phyloP scores from a whole-genome alignment of 371 early-diverging fungal species.

The Mucor sp. region DNA sequence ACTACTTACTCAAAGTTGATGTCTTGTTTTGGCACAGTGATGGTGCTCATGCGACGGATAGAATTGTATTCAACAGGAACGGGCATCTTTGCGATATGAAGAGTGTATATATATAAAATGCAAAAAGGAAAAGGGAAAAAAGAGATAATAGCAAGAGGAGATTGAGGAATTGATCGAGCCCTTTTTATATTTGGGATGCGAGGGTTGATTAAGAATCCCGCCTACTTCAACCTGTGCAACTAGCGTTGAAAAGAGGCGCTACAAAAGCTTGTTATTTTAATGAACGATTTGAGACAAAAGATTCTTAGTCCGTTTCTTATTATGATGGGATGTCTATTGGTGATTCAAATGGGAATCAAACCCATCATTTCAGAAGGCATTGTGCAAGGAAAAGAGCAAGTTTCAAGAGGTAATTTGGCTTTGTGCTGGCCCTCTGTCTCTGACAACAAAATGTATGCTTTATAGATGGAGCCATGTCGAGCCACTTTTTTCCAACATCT shows the following conservation, averaged over 20 bases:
- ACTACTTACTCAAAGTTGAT: slow-evolving; percentile 40
- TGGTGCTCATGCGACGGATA: slow-evolving; percentile 44
- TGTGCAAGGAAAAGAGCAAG: background rate
- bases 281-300: slow-evolving; percentile 16
- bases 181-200: slow-evolving; percentile 16
- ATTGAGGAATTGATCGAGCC: slow-evolving; percentile 8
- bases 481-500: background rate
- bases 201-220: slow-evolving; percentile 2
- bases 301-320: background rate
- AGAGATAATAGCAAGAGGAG: background rate
- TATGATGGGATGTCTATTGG: background rate
- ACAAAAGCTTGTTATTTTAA: slow-evolving; percentile 10
- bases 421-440: background rate
- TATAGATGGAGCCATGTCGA: background rate
- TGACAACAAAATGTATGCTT: background rate
- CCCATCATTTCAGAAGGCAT: background rate
- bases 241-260: background rate
- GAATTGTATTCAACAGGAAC: slow-evolving; percentile 41
- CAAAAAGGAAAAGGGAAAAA: slow-evolving; percentile 10
- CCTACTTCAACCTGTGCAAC: background rate
- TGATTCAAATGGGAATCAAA: background rate
- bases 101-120: slow-evolving; percentile 1
- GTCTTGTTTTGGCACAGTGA: slow-evolving; percentile 43
- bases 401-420: background rate
- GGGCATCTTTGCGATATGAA: slow-evolving; percentile 29